These are phyloP conservation scores for Coffea humblotiana DNA, from an alignment of 305 asterid genomes.

Conservation along the genomic window DNA sequence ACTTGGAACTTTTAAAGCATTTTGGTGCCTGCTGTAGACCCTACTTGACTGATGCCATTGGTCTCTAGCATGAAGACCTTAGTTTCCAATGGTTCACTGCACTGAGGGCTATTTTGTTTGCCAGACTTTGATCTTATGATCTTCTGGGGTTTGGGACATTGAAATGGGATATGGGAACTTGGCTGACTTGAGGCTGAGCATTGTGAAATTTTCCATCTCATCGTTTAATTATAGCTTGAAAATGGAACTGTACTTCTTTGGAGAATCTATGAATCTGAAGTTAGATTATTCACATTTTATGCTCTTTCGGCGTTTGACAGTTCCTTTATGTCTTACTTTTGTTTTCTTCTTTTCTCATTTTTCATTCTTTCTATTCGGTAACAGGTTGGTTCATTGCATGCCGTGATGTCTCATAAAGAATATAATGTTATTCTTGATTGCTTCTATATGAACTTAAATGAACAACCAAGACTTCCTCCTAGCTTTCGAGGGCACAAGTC, in stretches of 20 bases:
- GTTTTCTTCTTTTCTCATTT: background rate
- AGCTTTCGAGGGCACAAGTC: constrained; percentile 79
- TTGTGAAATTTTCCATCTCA: background rate
- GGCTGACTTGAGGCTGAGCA: background rate
- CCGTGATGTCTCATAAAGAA: constrained; percentile 89
- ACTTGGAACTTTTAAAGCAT: background rate
- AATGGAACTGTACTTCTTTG: background rate
- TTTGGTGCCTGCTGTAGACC: background rate
- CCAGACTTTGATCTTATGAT: background rate
- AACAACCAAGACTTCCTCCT: constrained; percentile 85
- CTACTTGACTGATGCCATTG: background rate
- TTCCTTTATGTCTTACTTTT: background rate
- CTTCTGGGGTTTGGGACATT: background rate
- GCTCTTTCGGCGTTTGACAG: constrained; percentile 9
- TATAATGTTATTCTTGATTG: constrained; percentile 84
- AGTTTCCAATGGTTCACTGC: background rate
- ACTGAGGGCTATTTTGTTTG: background rate
- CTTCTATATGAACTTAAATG: constrained; percentile 74
- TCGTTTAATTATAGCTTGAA: background rate
- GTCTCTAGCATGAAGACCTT: background rate
- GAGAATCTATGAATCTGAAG: constrained; percentile 14
- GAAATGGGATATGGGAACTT: background rate
- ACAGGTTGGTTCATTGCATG: constrained; percentile 90
- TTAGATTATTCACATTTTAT: constrained; percentile 20
- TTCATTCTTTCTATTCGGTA: background rate